phyloP scores from a whole-genome alignment of 2,329 filamentous ascomycete species.

The Colletotrichum neosansevieriae region DNA sequence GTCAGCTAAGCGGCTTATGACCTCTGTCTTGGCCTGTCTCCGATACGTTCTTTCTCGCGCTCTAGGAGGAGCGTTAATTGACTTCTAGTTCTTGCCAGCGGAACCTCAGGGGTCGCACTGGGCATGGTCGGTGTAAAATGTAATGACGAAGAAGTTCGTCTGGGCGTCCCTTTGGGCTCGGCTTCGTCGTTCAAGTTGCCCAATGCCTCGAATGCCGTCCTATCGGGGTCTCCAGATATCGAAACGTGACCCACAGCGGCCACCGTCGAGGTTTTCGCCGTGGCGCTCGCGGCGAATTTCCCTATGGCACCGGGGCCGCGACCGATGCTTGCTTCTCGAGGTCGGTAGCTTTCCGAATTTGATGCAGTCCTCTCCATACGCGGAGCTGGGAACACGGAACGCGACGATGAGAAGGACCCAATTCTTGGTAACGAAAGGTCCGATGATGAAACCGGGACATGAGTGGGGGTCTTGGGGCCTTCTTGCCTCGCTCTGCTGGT shows the following conservation, averaged over 20 bases:
- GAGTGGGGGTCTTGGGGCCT: slow-evolving; percentile 28
- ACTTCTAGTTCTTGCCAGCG: slow-evolving; percentile 70
- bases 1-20: slow-evolving; percentile 8
- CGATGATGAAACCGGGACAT: slow-evolving; percentile 18
- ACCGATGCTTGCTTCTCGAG: slow-evolving; percentile 43
- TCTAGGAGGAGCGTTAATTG: slow-evolving; percentile 70
- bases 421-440: slow-evolving; percentile 26
- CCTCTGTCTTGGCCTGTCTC: slow-evolving; percentile 30
- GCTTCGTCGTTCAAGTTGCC: slow-evolving; percentile 16
- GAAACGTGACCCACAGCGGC: slow-evolving; percentile 38
- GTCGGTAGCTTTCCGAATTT: slow-evolving; percentile 31
- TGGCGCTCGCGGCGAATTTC: slow-evolving; percentile 45
- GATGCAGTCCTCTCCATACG: slow-evolving; percentile 35
- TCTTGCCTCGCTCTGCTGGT: neutral
- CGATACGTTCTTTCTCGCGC: slow-evolving; percentile 57
- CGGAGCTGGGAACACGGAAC: slow-evolving; percentile 29
- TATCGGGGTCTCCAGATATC: slow-evolving; percentile 34
- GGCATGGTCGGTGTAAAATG: slow-evolving; percentile 64
- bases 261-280: slow-evolving; percentile 32
- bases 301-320: slow-evolving; percentile 45
- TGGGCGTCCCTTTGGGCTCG: slow-evolving; percentile 23
- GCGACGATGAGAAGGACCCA: slow-evolving; percentile 35
- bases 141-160: slow-evolving; percentile 47
- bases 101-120: slow-evolving; percentile 57
- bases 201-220: slow-evolving; percentile 44